Conservation (phyloP, 805 yeast genomes). For the Yarrowia sp. region DNA sequence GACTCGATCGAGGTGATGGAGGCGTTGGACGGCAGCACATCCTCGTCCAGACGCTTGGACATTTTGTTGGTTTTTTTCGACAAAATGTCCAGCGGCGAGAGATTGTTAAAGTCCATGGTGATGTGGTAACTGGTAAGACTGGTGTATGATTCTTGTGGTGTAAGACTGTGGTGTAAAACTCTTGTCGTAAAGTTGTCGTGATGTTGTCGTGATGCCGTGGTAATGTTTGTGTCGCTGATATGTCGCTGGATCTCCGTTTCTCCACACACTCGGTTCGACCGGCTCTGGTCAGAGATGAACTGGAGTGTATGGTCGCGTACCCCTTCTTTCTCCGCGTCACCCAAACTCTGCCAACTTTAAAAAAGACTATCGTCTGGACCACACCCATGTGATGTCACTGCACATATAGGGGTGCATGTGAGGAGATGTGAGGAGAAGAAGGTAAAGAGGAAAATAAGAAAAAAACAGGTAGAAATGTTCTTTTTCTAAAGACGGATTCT, state of each 20-base stretch:
- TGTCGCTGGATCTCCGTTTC: not conserved
- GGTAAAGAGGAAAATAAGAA: not conserved
- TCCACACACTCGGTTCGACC: not conserved
- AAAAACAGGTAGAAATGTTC: no score
- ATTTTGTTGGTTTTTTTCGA: conserved; percentile 32
- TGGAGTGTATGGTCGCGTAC: not conserved
- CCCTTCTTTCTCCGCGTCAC: conserved; percentile 24
- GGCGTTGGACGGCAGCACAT: conserved; percentile 14
- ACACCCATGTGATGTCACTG: conserved; percentile 20
- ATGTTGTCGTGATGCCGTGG: no score
- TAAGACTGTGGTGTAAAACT: no score
- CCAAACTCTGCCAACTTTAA: not conserved
- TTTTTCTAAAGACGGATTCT: not conserved
- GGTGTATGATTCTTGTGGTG: not conserved
- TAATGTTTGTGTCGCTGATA: not conserved
- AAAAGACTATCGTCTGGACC: not conserved
- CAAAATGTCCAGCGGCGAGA: conserved; percentile 33
- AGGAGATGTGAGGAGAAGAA: not conserved
- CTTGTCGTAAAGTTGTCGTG: no score
- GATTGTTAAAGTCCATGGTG: conserved; percentile 26
- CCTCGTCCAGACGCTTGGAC: conserved; percentile 28
- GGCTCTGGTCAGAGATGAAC: not conserved
- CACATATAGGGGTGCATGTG: conserved; percentile 9
- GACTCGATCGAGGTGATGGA: conserved; percentile 17
- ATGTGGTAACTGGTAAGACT: not conserved